Evolutionary conservation across 805 yeast genomes (phyloP), one percentile per base, ranked within the genome.

Genomic region (Millerozyma acaciae): DNA sequence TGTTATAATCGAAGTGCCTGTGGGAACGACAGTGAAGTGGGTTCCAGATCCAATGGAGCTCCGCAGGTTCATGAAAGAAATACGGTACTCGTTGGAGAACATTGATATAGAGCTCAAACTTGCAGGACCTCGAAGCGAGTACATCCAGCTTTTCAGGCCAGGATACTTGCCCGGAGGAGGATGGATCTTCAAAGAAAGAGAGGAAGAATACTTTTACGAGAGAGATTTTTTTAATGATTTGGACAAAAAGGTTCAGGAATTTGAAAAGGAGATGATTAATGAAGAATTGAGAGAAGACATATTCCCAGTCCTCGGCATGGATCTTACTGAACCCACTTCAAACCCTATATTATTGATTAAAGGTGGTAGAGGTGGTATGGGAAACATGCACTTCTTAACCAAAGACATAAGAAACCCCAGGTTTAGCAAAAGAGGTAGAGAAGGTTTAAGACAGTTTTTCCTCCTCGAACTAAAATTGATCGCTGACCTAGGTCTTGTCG

Each of bases 281-380:
- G 72, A 73, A 22, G 97, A 90, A 53, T 44, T 73, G 8, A 50
- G 48, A 5, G 63, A 60, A 26, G 97, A 90, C 55, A 65, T 72
- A 30, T 80, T 89, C 47, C 97, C 97, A 0, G 38, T 84, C 3
- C 65, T 70, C n/a, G 97, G 97, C 0, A 51, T 86, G 16, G 98
- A 93, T 56, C 60, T 86, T 28, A 60, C 70, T 37, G 56, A 67
- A 41, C 76, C 80, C 12, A 68, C 86, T 0, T 71, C 71, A 2
- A 73, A 70, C 28, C 96, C 97, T 1, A 55, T 81, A 4, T 60
- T 84, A 32, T 47, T 93, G 13, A 49, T 89, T 28, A 74, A 73
- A 45, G 98, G 98, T 26, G 98, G 98, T 7, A 68, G 70, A 42
- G 97, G 97, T 14, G 98, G 98, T 0, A 69, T 90, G 65, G 98